Base-by-base conservation (phyloP, 768 basidiomycete species). In the Lentinula edodes region DNA sequence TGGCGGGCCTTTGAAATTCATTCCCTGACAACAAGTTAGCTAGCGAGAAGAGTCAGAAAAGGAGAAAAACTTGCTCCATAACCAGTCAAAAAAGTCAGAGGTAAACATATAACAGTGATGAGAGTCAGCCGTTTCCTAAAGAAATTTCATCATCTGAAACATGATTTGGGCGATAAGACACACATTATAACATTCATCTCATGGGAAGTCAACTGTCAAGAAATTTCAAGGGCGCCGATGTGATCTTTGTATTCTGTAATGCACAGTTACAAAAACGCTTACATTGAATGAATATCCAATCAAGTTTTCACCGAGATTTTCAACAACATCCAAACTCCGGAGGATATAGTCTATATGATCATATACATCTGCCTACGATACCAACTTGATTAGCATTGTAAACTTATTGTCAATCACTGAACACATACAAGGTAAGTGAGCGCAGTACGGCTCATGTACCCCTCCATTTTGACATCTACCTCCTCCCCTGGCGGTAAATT, bases 211-310 rank as follows among this genome's bases (percentile, higher is more conserved):
- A 82, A 79, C 85, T 87, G 63, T 34, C 0, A 83, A 18, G 83
- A 82, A 5, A n/a, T n/a, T n/a, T n/a, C n/a, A n/a, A 82, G 79
- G 72, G 82, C 78, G 84, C 85, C 62, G 28, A 63, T 39, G 50
- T n/a, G 12, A 35, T 18, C 56, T 4, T 39, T 2, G 5, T 5
- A 46, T 39, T 1, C 38, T 9, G 3, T 15, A 28, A 34, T n/a
- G 43, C 59, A 53, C 39, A 28, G 53, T n/a, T n/a, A n/a, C n/a
- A n/a, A n/a, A 55, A 56, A 68, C 67, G 5, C 71, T 48, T 61
- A 88, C 86, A 70, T 89, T 89, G 76, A 89, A 89, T 5, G 86
- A 84, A 70, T 84, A 89, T 61, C 84, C 80, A 63, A 89, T 86
- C 61, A 88, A 67, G 64, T 88, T 89, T 69, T 89, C 86, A 16